Percentiles rank a stretch among this genome's conserved stretches.
Conservation (phyloP, 345 rosid species). For the Arabidopsis suecica region DNA sequence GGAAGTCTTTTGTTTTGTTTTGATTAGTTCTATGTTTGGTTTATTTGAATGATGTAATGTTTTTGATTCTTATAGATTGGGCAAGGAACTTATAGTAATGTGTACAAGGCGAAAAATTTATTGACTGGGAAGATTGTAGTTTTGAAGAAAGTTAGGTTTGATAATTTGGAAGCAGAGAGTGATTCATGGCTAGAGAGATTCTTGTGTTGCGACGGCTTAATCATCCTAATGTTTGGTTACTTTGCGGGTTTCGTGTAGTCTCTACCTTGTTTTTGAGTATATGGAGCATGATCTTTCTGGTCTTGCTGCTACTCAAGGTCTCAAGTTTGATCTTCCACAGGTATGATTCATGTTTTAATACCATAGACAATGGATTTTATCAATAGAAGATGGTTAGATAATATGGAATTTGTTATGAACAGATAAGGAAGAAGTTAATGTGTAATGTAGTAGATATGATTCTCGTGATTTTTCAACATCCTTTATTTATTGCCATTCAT, state of each 20-base stretch:
- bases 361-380: not conserved
- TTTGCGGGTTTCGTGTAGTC: constrained; percentile 87
- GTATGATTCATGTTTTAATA: constrained; percentile 42
- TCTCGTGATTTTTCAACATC: too few species aligned
- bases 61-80: constrained; percentile 62
- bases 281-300: constrained; percentile 99
- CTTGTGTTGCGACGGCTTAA: constrained; percentile 70
- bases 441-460: too few species aligned
- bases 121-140: constrained; percentile 87
- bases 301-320: constrained; percentile 66
- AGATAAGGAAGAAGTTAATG: not conserved
- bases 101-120: constrained; percentile 87
- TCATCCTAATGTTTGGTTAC: constrained; percentile 90
- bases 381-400: not conserved
- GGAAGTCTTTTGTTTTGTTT: not conserved
- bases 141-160: constrained; percentile 92
- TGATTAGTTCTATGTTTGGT: not conserved
- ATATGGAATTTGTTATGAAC: not conserved
- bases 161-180: constrained; percentile 89
- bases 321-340: constrained; percentile 91
- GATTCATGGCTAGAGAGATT: constrained; percentile 98
- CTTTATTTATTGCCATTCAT: too few species aligned
- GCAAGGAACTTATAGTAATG: constrained; percentile 94
- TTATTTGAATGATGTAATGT: not conserved
- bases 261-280: constrained; percentile 86